phyloP scores from a whole-genome alignment of 257 asterid species.

The Primulina tabacum region DNA sequence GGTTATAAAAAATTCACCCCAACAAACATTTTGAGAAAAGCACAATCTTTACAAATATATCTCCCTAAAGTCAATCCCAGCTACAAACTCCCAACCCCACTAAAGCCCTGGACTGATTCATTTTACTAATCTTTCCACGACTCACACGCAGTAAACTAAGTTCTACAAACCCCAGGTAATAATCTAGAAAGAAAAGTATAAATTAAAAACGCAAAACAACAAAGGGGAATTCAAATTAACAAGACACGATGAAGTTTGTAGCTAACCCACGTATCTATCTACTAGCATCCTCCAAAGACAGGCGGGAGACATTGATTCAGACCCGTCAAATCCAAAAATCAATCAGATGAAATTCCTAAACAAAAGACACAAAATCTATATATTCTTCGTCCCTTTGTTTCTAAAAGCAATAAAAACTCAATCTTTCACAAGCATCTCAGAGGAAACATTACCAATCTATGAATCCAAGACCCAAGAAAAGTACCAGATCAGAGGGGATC shows the following conservation, averaged over 20 bases:
- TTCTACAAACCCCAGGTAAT: constrained; percentile 14
- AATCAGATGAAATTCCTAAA: constrained; percentile 10
- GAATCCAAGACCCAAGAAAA: constrained; percentile 95
- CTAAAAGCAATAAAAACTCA: constrained; percentile 12
- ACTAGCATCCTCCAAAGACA: constrained; percentile 38
- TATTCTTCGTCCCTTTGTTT: constrained; percentile 13
- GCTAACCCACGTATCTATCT: constrained; percentile 54
- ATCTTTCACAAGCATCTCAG: constrained; percentile 14
- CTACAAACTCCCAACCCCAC: constrained; percentile 35
- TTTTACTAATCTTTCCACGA: constrained; percentile 19
- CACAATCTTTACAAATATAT: constrained; percentile 25
- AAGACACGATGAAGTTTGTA: constrained; percentile 36
- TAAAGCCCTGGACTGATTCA: constrained; percentile 29
- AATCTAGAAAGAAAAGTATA: constrained; percentile 5
- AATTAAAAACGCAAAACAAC: neutral
- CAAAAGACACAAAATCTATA: constrained; percentile 24
- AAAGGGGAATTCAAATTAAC: constrained; percentile 5
- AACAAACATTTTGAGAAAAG: constrained; percentile 31
- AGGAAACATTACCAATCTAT: constrained; percentile 75
- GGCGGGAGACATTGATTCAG: constrained; percentile 37
- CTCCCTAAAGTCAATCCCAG: constrained; percentile 28
- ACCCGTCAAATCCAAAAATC: constrained; percentile 40
- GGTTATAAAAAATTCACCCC: constrained; percentile 28
- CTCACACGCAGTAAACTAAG: constrained; percentile 27
- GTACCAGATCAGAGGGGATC: constrained; percentile 94